Evolutionary conservation across 2,329 filamentous ascomycete genomes (phyloP).

Genomic region (Periconia macrospinosa): DNA sequence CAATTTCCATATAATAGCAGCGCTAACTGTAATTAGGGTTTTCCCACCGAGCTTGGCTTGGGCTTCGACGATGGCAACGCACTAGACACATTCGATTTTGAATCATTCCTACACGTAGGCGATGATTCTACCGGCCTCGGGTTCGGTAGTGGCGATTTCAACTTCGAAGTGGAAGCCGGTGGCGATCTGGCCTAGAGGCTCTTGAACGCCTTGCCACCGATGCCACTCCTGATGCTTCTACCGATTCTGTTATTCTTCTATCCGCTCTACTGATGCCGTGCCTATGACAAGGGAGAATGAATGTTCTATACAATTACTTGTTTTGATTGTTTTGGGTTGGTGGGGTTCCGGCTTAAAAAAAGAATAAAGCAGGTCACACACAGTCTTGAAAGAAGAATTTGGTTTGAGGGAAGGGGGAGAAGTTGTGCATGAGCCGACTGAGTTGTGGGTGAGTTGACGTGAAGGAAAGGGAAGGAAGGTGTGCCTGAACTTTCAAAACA

Average conservation of each 20-base stretch:
- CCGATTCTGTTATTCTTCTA: too few species aligned
- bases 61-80: conserved; percentile 61
- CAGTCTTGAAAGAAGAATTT: background rate
- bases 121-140: conserved; percentile 43
- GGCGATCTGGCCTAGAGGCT: conserved; percentile 7
- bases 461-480: background rate
- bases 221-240: too few species aligned
- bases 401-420: background rate
- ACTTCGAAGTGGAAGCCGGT: conserved; percentile 35
- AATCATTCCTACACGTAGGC: conserved; percentile 64
- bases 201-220: too few species aligned
- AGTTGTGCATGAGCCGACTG: background rate
- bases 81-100: conserved; percentile 68
- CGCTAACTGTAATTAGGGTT: conserved; percentile 36
- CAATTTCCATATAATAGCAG: background rate
- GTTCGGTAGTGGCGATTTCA: conserved; percentile 38
- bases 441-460: background rate
- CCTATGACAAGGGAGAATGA: too few species aligned
- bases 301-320: background rate
- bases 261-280: too few species aligned
- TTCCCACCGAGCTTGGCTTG: conserved; percentile 44
- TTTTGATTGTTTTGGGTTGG: too few species aligned
- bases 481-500: background rate
- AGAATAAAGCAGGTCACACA: too few species aligned
- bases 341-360: too few species aligned